Conservation (phyloP, 169 alveolate genomes). For the Perkinsus marinus region DNA sequence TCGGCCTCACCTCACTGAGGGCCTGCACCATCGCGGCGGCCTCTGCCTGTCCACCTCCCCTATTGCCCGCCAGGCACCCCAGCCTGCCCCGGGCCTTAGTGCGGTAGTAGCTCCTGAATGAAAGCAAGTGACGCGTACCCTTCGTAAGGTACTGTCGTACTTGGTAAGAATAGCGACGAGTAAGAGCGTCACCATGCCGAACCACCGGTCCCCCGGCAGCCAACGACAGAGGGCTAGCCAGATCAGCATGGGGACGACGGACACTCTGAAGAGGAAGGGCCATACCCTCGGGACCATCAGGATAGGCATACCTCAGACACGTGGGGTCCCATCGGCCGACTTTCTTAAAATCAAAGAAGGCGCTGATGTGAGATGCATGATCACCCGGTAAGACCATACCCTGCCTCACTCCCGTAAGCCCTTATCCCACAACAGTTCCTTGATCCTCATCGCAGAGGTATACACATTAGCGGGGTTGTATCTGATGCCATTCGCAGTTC, state of each 20-base stretch:
- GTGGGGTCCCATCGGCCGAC: background rate
- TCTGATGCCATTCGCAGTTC: background rate
- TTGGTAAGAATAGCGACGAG: background rate
- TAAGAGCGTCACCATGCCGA: background rate
- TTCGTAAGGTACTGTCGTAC: background rate
- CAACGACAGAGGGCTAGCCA: background rate
- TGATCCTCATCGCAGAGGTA: background rate
- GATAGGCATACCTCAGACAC: background rate
- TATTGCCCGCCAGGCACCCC: background rate
- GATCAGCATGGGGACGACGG: background rate
- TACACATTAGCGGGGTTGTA: background rate
- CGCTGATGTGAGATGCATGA: background rate
- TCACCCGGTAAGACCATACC: background rate
- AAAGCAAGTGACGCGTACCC: too few species aligned
- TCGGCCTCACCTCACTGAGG: background rate
- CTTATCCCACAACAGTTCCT: background rate
- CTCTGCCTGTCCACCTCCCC: background rate
- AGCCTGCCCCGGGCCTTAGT: background rate
- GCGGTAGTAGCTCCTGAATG: background rate
- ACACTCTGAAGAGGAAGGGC: background rate
- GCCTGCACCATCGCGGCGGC: background rate
- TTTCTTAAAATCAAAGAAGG: background rate
- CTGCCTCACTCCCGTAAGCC: background rate
- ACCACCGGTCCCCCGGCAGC: background rate
- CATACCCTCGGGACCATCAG: background rate